Evolutionary conservation across 257 asterid species (phyloP), one percentile per base, ranked within the genome.

Genomic region (Nicotiana undulata): DNA sequence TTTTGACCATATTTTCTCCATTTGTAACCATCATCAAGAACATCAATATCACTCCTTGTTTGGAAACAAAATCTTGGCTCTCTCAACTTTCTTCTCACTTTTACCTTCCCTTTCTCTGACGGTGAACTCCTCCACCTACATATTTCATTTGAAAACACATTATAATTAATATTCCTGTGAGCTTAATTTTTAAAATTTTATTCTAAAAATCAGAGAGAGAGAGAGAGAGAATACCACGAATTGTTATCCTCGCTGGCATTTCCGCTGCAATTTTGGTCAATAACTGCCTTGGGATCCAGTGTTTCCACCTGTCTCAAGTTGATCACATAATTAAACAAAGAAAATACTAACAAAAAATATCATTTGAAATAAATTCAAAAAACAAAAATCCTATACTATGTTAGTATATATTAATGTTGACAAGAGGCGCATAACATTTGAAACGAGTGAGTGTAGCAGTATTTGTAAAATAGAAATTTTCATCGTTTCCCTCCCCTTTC

Each of bases 11-110:
- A 94, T 82, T 94, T 94, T 76, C 97, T 89, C 97, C 98, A 94
- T 93, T 93, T 94, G 85, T 94, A 94, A 24, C 98, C 98, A 90
- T 94, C 98, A 85, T 94, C 98, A 79, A 94, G 97, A 13, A 94
- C 98, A 90, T 94, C 98, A 1, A 93, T 90, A 70, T 93, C 98
- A 81, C 97, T 94, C 89, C 96, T 91, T 81, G 98, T 94, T 86
- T 94, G 97, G 63, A 94, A 94, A 82, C 98, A 94, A 87, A 94
- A 94, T 79, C 97, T 91, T 51, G 98, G 98, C 88, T 93, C 98
- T 77, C 98, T 84, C 46, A 94, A 87, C 90, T 91, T 91, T 80
- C 97, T 89, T 80, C 97, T 90, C 75, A 88, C 89, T 89, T 93
- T 94, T 81, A 89, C 89, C 83, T 90, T 91, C 80, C 86, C 88